Percentiles rank a stretch among this genome's conserved stretches.
Evolutionary conservation across 2,329 filamentous ascomycete genomes (phyloP).

Genomic region (Aureobasidium vineae): DNA sequence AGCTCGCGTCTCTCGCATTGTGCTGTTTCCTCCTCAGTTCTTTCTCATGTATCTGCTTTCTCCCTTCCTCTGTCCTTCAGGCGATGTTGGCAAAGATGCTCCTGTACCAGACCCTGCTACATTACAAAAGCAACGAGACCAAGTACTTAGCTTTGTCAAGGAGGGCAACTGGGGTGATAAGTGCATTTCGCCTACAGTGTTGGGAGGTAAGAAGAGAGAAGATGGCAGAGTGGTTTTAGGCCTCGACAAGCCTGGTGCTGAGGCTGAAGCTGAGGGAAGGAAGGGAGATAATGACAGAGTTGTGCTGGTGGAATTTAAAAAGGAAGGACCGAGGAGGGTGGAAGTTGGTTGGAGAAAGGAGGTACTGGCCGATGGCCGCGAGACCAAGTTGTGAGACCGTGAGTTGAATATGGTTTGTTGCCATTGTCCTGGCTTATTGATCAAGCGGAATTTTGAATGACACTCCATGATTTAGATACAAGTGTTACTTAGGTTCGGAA

Average conservation of each 20-base stretch:
- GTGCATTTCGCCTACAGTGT: slow-evolving; percentile 44
- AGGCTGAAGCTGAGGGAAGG: slow-evolving; percentile 56
- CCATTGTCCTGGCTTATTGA: not conserved
- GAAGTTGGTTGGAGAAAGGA: slow-evolving; percentile 50
- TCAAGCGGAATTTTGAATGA: not conserved
- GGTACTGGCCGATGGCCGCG: slow-evolving; percentile 53
- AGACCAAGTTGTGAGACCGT: slow-evolving; percentile 31
- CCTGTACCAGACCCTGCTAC: slow-evolving; percentile 37
- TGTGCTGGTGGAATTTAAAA: slow-evolving; percentile 56
- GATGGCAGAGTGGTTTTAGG: slow-evolving; percentile 55
- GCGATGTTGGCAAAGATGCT: slow-evolving; percentile 34
- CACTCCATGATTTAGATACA: not conserved
- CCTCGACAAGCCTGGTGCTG: slow-evolving; percentile 55
- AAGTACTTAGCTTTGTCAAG: slow-evolving; percentile 56
- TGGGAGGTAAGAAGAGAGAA: slow-evolving; percentile 42
- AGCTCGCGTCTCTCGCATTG: slow-evolving; percentile 64
- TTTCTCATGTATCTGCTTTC: slow-evolving; percentile 65
- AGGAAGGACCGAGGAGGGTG: slow-evolving; percentile 57
- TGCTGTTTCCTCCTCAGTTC: slow-evolving; percentile 87
- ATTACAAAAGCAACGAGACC: slow-evolving; percentile 52
- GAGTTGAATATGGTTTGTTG: not conserved
- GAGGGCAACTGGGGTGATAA: slow-evolving; percentile 46
- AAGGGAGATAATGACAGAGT: slow-evolving; percentile 56
- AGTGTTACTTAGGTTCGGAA: not conserved
- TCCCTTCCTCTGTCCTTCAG: slow-evolving; percentile 49